phyloP scores from a whole-genome alignment of 805 yeast genomes.

The Suhomyces pyralidae region DNA sequence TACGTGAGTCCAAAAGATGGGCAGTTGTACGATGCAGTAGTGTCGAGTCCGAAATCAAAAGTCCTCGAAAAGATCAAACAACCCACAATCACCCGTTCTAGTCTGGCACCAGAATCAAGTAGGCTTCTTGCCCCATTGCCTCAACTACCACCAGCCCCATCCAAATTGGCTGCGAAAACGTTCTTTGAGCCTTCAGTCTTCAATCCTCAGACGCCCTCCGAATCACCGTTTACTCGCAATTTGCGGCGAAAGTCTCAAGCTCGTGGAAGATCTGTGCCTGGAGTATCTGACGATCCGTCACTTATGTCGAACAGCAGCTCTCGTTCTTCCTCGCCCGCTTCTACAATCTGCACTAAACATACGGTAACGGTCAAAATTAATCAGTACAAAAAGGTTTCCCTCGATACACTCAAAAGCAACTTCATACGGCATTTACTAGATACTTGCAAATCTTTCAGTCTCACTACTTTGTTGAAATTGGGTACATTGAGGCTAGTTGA shows the following conservation, averaged over 20 bases:
- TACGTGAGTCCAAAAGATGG: not conserved
- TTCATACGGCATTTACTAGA: constrained; percentile 29
- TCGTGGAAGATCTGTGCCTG: not conserved
- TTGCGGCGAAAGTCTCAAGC: not conserved
- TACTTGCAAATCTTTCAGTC: constrained; percentile 19
- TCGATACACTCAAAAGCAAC: constrained; percentile 26
- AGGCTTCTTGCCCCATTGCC: not conserved
- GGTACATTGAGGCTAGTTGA: constrained; percentile 40
- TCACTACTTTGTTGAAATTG: constrained; percentile 25
- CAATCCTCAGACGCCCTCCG: not conserved
- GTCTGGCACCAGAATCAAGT: not conserved
- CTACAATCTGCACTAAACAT: constrained; percentile 6
- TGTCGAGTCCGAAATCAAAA: not conserved
- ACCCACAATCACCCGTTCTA: not conserved
- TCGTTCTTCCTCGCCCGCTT: constrained; percentile 6
- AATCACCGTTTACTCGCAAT: not conserved
- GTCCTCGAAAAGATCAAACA: not conserved
- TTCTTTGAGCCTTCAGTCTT: not conserved
- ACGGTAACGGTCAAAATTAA: constrained; percentile 13
- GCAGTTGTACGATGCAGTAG: not conserved
- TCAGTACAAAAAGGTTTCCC: constrained; percentile 16
- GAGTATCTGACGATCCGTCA: not conserved
- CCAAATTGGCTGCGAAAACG: not conserved
- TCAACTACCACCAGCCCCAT: not conserved
- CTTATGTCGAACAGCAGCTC: not conserved